Base-by-base conservation (phyloP, 2,329 filamentous ascomycete species). In the Lecanicillium sp. region DNA sequence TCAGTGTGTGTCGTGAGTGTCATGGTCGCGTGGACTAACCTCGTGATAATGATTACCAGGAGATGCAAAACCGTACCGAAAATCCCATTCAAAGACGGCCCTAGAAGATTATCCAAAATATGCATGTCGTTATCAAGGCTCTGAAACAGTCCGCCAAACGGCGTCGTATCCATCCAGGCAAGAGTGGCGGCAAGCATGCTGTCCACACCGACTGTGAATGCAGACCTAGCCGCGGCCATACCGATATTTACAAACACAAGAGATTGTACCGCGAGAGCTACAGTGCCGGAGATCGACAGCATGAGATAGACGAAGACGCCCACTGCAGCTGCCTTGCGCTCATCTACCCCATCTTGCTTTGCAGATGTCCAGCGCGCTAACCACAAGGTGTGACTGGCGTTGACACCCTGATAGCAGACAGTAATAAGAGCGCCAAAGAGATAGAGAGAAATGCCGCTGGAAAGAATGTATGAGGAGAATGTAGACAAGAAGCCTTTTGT, bases 121-220 rank as follows among this genome's bases (percentile, higher is more conserved):
- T 44, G 40, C 11, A 44, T 31, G 27, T 44, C 42, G 6, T 13
- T 35, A n/a, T 36, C 42, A 3, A 44, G 17, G 5, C 18, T 25
- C 14, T 44, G 42, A 18, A 40, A 19, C 27, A 43, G 27, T 14
- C 29, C 19, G 8, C 41, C 37, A 4, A 43, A 25, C 4, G 37
- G 28, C 20, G 37, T 43, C 5, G 28, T 27, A 12, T 43, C 41
- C 13, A 43, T 43, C 41, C 41, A 43, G 6, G 17, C 5, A 4
- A 43, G 20, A 3, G 41, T 37, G 10, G 41, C 41, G 9, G 28
- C 17, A 3, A 43, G 33, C 14, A 43, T 33, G 12, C 32, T 27
- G 4, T 9, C n/a, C 5, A 43, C 29, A 4, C 36, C 31, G n/a
- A 19, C 15, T 5, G 25, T 15, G 29, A 43, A 43, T 10, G 40